Base-by-base conservation (phyloP, 1,139 yeast species). In the Hyphopichia buzzinii region DNA sequence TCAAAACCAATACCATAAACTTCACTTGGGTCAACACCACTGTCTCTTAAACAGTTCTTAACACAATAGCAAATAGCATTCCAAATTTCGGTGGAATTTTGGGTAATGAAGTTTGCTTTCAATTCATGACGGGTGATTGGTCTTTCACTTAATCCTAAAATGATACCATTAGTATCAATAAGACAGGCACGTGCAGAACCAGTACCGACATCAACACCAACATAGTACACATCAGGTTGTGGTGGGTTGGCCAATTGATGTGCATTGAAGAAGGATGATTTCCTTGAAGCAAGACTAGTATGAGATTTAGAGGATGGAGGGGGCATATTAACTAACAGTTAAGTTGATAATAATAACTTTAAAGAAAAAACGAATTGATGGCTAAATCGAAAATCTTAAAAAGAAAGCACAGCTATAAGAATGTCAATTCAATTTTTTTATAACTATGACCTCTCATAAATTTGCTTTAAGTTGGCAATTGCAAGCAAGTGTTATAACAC, bases 131-230 rank as follows among this genome's bases (percentile, higher is more conserved):
- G 66, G 44, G 84, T 74, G 44, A 84, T 84, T 21, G 89, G 85
- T 40, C 89, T 74, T 53, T 90, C 89, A 19, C 92, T 79, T 39
- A 89, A 66, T 0, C 95, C 87, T 34, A 88, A 65, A 38, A 92
- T 89, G 35, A 84, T 81, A 38, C 98, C 97, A 34, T 75, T 68
- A 50, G 81, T 75, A 57, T 90, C 94, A 45, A 90, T 87, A 19
- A 92, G 68, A 55, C 96, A 92, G 3, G 97, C 97, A 46, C 98
- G 73, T 10, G 96, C 97, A 3, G 96, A 85, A 13, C 97, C 98
- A 1, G 98, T 90, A 17, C 98, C 98, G 25, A 92, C 97, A 56
- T 92, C 98, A 12, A 92, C 96, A 41, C 97, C 97, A 34, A 90
- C 79, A 54, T 83, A 89, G 59, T 79, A 84, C 11, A 77, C 67